A percentile compares a stretch with the other conserved stretches of the same genome.
phyloP scores from a whole-genome alignment of 2,329 filamentous ascomycete genomes.

The Cercospora sp. region DNA sequence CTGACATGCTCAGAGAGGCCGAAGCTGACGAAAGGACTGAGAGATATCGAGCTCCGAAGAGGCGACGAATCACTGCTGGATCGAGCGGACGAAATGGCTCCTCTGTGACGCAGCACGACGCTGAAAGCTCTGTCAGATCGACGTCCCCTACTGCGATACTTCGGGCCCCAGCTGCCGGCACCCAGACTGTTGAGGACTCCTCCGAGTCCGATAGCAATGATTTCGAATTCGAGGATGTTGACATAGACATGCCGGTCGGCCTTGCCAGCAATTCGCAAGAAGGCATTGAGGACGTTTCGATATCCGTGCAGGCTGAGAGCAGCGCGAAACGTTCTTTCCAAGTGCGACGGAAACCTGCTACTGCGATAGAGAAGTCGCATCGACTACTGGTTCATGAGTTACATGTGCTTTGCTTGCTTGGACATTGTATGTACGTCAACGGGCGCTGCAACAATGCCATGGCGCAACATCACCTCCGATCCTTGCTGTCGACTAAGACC shows the following conservation, averaged over 20 bases:
- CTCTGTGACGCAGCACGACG: background rate
- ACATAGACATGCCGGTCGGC: constrained; percentile 43
- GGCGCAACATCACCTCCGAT: constrained; percentile 54
- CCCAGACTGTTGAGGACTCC: constrained; percentile 36
- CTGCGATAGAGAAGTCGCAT: constrained; percentile 58
- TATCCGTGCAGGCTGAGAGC: constrained; percentile 42
- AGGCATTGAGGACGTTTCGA: constrained; percentile 44
- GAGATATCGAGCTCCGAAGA: constrained; percentile 34
- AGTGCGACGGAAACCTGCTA: constrained; percentile 54
- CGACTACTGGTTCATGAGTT: constrained; percentile 81
- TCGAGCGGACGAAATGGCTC: background rate
- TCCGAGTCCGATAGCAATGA: constrained; percentile 51
- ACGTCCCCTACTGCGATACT: background rate
- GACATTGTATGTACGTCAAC: constrained; percentile 75
- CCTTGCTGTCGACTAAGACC: constrained; percentile 66
- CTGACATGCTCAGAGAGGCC: constrained; percentile 36
- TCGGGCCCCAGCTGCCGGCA: background rate
- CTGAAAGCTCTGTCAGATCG: background rate
- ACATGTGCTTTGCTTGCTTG: constrained; percentile 79
- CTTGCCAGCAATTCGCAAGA: constrained; percentile 27
- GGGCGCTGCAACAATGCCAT: constrained; percentile 72
- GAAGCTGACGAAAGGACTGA: constrained; percentile 21
- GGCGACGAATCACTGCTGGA: constrained; percentile 25
- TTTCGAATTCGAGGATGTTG: constrained; percentile 65
- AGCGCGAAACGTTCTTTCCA: constrained; percentile 40